Conservation (phyloP, 768 basidiomycete species). For the Thelephora aurantiotincta region DNA sequence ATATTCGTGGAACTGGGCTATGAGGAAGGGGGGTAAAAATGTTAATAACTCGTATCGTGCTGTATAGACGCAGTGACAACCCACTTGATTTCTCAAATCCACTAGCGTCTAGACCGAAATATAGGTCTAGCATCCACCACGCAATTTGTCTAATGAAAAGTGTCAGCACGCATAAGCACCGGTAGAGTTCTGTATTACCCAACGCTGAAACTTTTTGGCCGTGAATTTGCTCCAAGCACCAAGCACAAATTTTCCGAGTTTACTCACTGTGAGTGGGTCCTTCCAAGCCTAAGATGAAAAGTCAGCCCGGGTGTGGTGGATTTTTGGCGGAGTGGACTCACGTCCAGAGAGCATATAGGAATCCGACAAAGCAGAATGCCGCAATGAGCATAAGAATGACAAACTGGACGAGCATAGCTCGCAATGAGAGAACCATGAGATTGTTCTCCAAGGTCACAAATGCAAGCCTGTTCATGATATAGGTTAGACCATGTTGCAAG, state of each 20-base stretch:
- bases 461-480: constrained; percentile 41
- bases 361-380: constrained; percentile 83
- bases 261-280: constrained; percentile 42
- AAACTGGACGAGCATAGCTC: constrained; percentile 92
- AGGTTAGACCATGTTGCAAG: neutral
- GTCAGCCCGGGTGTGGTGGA: neutral
- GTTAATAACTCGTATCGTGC: neutral
- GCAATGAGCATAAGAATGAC: constrained; percentile 71
- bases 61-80: constrained; percentile 15
- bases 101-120: constrained; percentile 89
- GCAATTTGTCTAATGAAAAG: constrained; percentile 43
- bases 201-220: constrained; percentile 13
- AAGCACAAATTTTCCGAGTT: constrained; percentile 8
- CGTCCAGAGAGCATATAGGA: constrained; percentile 90
- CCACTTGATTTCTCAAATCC: constrained; percentile 75
- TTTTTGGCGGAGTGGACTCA: constrained; percentile 26
- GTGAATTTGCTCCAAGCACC: neutral
- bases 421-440: constrained; percentile 65
- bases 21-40: neutral
- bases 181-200: constrained; percentile 17
- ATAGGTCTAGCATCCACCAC: constrained; percentile 93
- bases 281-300: constrained; percentile 35
- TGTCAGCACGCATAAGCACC: neutral
- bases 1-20: constrained; percentile 67
- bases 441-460: constrained; percentile 83